Evolutionary conservation across 2,329 filamentous ascomycete genomes (phyloP).

Genomic region (Trichoderma sp.): DNA sequence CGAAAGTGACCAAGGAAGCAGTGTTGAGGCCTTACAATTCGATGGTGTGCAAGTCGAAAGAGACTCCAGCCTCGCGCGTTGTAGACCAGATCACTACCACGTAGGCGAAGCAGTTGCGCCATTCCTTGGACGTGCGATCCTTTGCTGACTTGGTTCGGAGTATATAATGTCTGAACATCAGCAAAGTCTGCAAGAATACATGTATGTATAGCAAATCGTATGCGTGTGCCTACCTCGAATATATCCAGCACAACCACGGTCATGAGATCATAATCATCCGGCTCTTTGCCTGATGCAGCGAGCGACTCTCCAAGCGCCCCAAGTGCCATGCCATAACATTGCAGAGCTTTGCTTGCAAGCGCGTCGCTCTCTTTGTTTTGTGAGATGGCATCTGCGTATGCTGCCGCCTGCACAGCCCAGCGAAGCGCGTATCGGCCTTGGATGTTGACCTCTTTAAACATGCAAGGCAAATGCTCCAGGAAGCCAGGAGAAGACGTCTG

Average conservation of each 20-base stretch:
- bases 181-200: too few relatives aligned
- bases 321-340: constrained; percentile 40
- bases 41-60: constrained; percentile 43
- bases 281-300: constrained; percentile 33
- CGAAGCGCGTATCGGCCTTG: constrained; percentile 40
- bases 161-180: constrained; percentile 35
- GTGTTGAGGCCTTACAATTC: constrained; percentile 28
- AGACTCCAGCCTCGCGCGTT: constrained; percentile 42
- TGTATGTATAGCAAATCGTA: neutral
- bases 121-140: constrained; percentile 42
- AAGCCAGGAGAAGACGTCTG: constrained; percentile 41
- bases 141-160: constrained; percentile 29
- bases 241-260: constrained; percentile 43
- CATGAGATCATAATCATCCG: constrained; percentile 45
- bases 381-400: constrained; percentile 36
- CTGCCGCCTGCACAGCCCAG: constrained; percentile 41
- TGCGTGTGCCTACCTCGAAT: constrained; percentile 37
- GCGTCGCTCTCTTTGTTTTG: constrained; percentile 13
- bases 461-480: constrained; percentile 40
- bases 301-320: constrained; percentile 37
- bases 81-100: constrained; percentile 39
- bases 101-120: constrained; percentile 42
- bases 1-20: neutral
- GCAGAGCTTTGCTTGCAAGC: constrained; percentile 30
- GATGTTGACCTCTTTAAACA: constrained; percentile 43